Conservation (phyloP, 2,329 filamentous ascomycete species). For the Hymenoscyphus fraxineus region DNA sequence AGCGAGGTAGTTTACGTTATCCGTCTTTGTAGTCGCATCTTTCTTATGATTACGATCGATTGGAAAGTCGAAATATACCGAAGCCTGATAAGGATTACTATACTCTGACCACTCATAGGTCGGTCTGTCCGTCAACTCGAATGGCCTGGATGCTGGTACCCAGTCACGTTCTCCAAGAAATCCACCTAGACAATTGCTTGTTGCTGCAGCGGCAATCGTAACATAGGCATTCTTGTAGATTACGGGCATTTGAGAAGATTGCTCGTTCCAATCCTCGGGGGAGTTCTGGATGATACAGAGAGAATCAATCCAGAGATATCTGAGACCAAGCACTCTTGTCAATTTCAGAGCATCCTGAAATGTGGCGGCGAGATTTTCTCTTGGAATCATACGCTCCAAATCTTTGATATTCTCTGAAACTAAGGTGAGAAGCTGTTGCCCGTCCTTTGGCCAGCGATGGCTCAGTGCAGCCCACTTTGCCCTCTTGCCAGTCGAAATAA, state of each 20-base stretch:
- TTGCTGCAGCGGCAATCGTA: constrained; percentile 11
- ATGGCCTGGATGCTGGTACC: background rate
- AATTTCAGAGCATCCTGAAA: background rate
- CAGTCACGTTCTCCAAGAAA: background rate
- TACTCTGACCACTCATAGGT: background rate
- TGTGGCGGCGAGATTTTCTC: background rate
- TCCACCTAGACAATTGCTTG: background rate
- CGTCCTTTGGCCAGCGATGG: background rate
- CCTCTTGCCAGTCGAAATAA: background rate
- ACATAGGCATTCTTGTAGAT: constrained; percentile 8
- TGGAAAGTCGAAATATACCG: background rate
- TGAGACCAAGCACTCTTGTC: background rate
- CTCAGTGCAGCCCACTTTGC: background rate
- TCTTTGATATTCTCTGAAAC: background rate
- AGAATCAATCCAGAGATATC: background rate
- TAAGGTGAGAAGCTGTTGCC: background rate
- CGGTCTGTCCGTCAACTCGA: background rate
- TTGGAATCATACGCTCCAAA: background rate
- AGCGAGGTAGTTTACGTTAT: background rate
- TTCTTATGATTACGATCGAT: background rate
- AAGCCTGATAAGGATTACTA: background rate
- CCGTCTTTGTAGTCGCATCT: background rate
- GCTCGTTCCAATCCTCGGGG: background rate
- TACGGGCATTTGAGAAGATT: constrained; percentile 5
- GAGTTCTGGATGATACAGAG: constrained; percentile 1